Evolutionary conservation across 139 green algal genomes (phyloP).

Genomic region (Chlorella sp.): DNA sequence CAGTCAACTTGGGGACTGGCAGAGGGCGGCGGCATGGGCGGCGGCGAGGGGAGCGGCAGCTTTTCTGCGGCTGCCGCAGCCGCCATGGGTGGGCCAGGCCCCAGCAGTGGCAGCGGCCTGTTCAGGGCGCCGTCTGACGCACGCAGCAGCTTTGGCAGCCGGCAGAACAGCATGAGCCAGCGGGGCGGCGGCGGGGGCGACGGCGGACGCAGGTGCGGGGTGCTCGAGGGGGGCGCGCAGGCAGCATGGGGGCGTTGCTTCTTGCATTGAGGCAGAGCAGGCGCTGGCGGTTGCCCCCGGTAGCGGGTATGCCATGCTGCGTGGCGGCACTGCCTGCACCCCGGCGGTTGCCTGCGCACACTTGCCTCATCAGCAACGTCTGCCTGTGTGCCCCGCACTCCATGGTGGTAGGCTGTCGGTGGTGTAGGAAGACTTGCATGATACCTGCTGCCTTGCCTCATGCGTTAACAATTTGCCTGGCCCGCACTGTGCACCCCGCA

Average conservation of each 20-base stretch:
- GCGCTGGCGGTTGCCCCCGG: neutral
- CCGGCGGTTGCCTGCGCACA: neutral
- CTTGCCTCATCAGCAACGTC: neutral
- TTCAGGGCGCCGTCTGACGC: neutral
- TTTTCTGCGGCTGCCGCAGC: neutral
- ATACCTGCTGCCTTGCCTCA: neutral
- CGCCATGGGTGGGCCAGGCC: neutral
- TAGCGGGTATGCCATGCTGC: neutral
- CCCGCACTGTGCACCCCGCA: neutral
- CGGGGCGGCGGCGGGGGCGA: neutral
- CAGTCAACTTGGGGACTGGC: constrained; percentile 6
- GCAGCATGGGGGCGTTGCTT: neutral
- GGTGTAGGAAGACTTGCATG: too few species aligned
- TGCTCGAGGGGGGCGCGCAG: neutral
- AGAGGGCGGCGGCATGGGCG: neutral
- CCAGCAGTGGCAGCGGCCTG: neutral
- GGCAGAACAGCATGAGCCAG: constrained; percentile 30
- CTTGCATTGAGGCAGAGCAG: neutral
- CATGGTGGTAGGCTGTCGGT: neutral
- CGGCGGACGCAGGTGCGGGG: neutral
- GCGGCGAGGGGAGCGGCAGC: neutral
- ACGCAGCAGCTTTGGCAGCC: constrained; percentile 11
- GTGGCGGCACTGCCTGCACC: neutral
- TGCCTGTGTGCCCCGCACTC: neutral
- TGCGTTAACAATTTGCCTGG: neutral